Base-by-base conservation (phyloP, 352 stramenopile species). In the Ophiocytium majus region DNA sequence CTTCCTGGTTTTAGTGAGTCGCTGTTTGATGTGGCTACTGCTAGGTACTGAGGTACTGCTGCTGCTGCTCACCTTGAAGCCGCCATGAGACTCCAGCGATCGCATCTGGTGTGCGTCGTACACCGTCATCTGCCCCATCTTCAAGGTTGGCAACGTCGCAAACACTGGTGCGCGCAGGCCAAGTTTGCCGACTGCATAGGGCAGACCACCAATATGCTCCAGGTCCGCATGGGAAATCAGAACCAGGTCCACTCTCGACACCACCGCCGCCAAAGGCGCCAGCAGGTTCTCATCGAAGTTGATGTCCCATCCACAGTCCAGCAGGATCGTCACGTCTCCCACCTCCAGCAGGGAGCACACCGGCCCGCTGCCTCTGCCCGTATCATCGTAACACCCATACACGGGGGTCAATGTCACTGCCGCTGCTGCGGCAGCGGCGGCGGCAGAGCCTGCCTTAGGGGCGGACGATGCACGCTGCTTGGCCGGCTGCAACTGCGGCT, bases 221-320 rank as follows among this genome's bases (percentile, higher is more conserved):
- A 91, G 86, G 76, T 91, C 88, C n/a, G 88, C 76, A 82, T 90
- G 87, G 28, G 88, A 91, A 35, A 91, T 89, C 63, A 91, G 88
- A 34, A 91, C 88, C 14, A 90, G 85, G 50, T 90, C 86, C 10
- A 91, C 57, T 31, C 80, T 80, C 36, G 86, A 82, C 37, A 90
- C 85, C 50, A 90, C 83, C 14, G 80, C 28, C 32, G 71, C 50
- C 28, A 91, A 76, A n/a, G 89, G 86, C 63, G 81, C 86, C 28
- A 91, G 74, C 82, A 90, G 82, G 19, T 31, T 63, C 32, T 81
- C 86, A 78, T 91, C 87, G 78, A 91, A 88, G 28, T 90, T 81
- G 33, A 90, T 89, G 50, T 91, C 87, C 89, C 89, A 91, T 10
- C 89, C 89, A 66, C 89, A 91, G 82, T 91, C 89, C 31, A 91